Evolutionary conservation across 148 eudicot genomes (phyloP).

Genomic region (Euryodendron excelsum): DNA sequence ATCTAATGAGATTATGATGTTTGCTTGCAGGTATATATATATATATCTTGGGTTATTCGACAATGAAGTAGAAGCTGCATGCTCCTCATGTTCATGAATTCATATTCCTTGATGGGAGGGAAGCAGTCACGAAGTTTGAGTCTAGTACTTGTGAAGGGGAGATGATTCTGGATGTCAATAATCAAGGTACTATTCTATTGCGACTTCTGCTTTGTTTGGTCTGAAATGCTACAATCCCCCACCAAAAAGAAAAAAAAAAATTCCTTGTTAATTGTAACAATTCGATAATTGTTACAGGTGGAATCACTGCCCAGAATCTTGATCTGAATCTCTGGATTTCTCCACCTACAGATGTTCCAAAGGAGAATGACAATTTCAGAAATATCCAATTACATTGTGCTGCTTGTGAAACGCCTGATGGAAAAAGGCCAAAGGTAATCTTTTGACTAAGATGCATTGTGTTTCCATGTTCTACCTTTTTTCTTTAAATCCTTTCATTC

Average conservation of each 20-base stretch:
- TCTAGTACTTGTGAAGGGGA: slow-evolving; percentile 38
- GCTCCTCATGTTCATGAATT: slow-evolving; percentile 46
- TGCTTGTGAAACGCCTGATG: slow-evolving; percentile 22
- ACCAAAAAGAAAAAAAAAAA: background rate
- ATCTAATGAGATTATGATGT: slow-evolving; percentile 40
- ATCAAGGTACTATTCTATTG: slow-evolving; percentile 58
- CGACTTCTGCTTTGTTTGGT: background rate
- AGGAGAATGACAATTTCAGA: slow-evolving; percentile 14
- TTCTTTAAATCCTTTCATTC: background rate
- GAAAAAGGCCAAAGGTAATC: slow-evolving; percentile 36
- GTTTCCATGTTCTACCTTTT: too few species aligned
- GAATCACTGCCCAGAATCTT: slow-evolving; percentile 37
- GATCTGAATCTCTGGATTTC: slow-evolving; percentile 53
- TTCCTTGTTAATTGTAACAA: background rate
- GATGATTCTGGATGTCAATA: slow-evolving; percentile 28
- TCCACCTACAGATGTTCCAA: slow-evolving; percentile 22
- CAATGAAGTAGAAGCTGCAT: slow-evolving; percentile 77
- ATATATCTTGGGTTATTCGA: slow-evolving; percentile 80
- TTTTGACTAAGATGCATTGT: background rate
- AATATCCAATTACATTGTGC: slow-evolving; percentile 15
- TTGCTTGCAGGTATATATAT: slow-evolving; percentile 78
- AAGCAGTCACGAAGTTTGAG: slow-evolving; percentile 56
- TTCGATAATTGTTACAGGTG: background rate
- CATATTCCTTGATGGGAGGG: slow-evolving; percentile 43
- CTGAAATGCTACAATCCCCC: too few species aligned